Evolutionary conservation across 495 filamentous ascomycete genomes (phyloP).

Genomic region (Jackrogersella multiformis): DNA sequence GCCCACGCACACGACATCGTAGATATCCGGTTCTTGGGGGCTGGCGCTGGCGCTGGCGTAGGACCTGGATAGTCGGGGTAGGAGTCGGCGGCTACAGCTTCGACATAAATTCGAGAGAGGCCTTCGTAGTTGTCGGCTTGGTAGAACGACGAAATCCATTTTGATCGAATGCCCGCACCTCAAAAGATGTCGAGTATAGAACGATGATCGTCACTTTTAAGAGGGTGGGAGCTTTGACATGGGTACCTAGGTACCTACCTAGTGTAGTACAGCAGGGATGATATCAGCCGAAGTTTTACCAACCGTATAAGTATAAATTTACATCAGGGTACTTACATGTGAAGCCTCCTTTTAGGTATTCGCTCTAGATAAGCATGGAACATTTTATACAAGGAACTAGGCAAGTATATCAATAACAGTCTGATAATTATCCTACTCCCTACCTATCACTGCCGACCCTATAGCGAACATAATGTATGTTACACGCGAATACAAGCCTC

Average conservation of each 20-base stretch:
- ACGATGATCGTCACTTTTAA: constrained; percentile 28
- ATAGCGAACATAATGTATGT: constrained; percentile 14
- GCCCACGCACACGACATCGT: constrained; percentile 95
- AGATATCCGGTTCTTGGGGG: constrained; percentile 66
- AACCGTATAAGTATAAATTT: not conserved
- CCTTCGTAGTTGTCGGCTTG: constrained; percentile 28
- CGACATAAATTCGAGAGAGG: constrained; percentile 49
- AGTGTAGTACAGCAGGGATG: not conserved
- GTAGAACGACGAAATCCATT: constrained; percentile 38
- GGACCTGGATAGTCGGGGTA: constrained; percentile 43
- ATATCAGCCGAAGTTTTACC: constrained; percentile 9
- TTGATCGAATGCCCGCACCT: not conserved
- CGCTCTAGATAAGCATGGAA: too few relatives aligned
- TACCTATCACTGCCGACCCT: too few relatives aligned
- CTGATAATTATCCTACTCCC: constrained; percentile 7
- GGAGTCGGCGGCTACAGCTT: constrained; percentile 54
- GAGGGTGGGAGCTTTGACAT: constrained; percentile 2
- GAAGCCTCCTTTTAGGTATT: too few relatives aligned
- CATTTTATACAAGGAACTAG: not conserved
- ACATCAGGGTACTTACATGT: too few relatives aligned
- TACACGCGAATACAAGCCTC: constrained; percentile 6
- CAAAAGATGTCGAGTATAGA: not conserved
- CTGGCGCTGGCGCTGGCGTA: constrained; percentile 48
- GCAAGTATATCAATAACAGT: not conserved
- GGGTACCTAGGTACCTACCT: too few relatives aligned